These are phyloP conservation scores for Auricularia heimuer DNA, from an alignment of 768 basidiomycete species.

Conservation along the genomic window DNA sequence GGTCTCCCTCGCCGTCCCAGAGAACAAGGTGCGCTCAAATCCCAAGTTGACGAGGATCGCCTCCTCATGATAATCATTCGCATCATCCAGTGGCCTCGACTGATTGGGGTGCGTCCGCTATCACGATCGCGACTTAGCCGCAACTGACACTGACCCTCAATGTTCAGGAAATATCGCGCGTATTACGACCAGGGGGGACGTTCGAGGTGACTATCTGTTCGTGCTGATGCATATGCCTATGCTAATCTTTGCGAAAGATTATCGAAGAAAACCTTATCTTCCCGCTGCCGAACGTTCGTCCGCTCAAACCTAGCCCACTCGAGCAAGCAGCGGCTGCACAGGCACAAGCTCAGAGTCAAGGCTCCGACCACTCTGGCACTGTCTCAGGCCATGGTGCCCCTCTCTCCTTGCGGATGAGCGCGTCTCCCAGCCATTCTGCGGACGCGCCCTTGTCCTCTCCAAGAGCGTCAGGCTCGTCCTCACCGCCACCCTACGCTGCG, in stretches of 20 bases:
- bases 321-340: not conserved
- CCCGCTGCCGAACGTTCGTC: not conserved
- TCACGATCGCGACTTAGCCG: not conserved
- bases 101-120: not conserved
- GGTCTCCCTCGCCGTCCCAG: not conserved
- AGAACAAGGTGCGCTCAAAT: not conserved
- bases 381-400: not conserved
- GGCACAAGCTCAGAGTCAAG: not conserved
- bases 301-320: not conserved
- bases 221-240: not conserved
- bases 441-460: not conserved
- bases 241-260: not conserved
- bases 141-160: not conserved
- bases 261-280: slow-evolving; percentile 2
- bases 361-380: not conserved
- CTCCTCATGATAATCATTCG: not conserved
- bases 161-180: not conserved
- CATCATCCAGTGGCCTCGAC: not conserved
- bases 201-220: not conserved
- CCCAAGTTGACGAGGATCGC: not conserved
- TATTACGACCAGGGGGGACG: not conserved
- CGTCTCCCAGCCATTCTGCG: not conserved
- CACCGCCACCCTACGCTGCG: not conserved
- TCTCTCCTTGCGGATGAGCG: not conserved
- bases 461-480: not conserved